Conservation (phyloP, 2,329 filamentous ascomycete species). For the Xylaria polymorpha region DNA sequence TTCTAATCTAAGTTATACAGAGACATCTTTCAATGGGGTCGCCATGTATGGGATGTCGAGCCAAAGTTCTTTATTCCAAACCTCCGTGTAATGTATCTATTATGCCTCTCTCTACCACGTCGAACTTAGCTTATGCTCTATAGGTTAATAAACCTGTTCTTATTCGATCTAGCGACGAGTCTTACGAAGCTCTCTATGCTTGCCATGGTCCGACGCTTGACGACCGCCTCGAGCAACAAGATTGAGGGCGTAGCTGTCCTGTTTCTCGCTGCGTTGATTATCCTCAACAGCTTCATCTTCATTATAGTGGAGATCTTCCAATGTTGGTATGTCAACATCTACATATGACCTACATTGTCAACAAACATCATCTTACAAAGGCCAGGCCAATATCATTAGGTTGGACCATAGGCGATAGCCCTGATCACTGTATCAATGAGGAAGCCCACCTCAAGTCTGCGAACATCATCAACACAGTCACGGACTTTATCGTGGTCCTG, state of each 20-base stretch:
- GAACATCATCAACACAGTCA: conserved; percentile 69
- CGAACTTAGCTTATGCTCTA: not conserved
- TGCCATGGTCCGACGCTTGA: conserved; percentile 53
- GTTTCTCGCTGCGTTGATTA: conserved; percentile 48
- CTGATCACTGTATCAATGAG: conserved; percentile 60
- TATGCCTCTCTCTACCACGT: not conserved
- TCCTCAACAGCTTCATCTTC: conserved; percentile 51
- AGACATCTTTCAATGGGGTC: conserved; percentile 47
- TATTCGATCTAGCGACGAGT: conserved; percentile 54
- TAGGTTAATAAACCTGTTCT: conserved; percentile 51
- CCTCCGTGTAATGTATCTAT: conserved; percentile 47
- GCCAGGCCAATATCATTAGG: conserved; percentile 53
- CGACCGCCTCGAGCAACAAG: conserved; percentile 47
- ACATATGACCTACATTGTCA: not conserved
- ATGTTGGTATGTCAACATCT: conserved; percentile 51
- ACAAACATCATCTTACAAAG: conserved; percentile 5
- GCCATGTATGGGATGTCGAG: conserved; percentile 52
- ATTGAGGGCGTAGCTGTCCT: conserved; percentile 50
- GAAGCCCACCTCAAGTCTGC: conserved; percentile 63
- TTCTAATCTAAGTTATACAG: not conserved
- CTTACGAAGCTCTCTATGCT: conserved; percentile 58
- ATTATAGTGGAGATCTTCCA: conserved; percentile 54
- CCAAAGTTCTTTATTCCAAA: conserved; percentile 38
- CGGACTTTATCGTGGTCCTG: conserved; percentile 66
- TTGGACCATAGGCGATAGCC: conserved; percentile 51